Evolutionary conservation across 345 rosid genomes (phyloP), one percentile per base, ranked within the genome.

Genomic region (Streptanthus diversifolius): DNA sequence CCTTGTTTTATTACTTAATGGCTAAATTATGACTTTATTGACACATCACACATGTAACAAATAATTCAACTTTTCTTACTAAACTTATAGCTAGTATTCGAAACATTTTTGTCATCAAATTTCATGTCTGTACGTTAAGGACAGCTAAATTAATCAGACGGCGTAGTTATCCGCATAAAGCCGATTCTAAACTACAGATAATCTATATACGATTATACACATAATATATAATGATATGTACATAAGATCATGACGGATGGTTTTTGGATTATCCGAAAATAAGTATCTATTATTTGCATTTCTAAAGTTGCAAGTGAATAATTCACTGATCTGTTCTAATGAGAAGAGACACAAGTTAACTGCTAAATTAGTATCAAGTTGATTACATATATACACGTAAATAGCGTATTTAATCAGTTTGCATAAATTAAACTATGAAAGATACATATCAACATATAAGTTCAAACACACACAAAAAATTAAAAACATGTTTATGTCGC

Each of bases 11-110:
- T 51, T 39, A 51, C 54, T 62, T 62, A 29, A 71, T 51, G 62
- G 62, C 14, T 41, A 51, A 21, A 62, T 7, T n/a, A 19, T 40
- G 33, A 39, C 69, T 72, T 52, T 72, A 39, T 40, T 52, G 76
- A 62, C 76, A 71, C 62, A 51, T 52, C 63, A 62, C 76, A 71
- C 62, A 39, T 62, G 35, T 62, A 19, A 51, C 24, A 30, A 48
- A 53, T 18, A 72, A 39, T 62, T 72, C 19, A 11, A 19, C 44
- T 37, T 39, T 51, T 29, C 43, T 14, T 29, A 52, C 30, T 51
- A 33, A 15, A 37, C 24, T 33, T 48, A 59, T 47, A 29, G 3
- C 1, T 30, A 62, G 12, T 49, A 49, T 62, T 40, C 35, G 22
- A 51, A 29, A n/a, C 21, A 21, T 19, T 39, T 63, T 53, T 32